Evolutionary conservation across 2,329 filamentous ascomycete genomes (phyloP).

Genomic region (Xylaria sp.): DNA sequence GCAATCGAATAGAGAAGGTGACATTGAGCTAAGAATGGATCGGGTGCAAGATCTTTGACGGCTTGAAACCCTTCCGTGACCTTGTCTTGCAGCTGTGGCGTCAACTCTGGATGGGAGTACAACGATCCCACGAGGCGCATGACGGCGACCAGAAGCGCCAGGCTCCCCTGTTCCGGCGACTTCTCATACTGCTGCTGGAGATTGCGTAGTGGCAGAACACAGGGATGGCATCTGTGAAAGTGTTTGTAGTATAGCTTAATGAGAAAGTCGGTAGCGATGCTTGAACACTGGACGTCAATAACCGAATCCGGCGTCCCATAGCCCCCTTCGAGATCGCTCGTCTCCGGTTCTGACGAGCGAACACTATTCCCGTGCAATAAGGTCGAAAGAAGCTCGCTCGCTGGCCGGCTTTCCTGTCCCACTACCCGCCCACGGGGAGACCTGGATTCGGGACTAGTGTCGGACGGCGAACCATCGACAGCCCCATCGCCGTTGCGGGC

Average conservation of each 20-base stretch:
- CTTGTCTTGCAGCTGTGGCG: conserved; percentile 29
- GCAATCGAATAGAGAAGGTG: conserved; percentile 38
- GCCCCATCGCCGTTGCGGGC: conserved; percentile 16
- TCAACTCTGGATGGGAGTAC: conserved; percentile 30
- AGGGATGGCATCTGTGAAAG: conserved; percentile 39
- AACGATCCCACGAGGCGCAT: conserved; percentile 38
- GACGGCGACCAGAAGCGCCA: conserved; percentile 32
- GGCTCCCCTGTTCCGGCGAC: conserved; percentile 13
- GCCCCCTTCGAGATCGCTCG: conserved; percentile 9
- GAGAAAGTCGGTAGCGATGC: conserved; percentile 31
- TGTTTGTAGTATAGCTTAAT: conserved; percentile 37
- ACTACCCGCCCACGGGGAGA: conserved; percentile 14
- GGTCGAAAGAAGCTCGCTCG: not conserved
- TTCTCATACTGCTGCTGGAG: conserved; percentile 30
- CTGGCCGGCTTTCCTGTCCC: conserved; percentile 3
- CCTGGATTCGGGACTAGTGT: conserved; percentile 28
- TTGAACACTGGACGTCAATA: conserved; percentile 29
- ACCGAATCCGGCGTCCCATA: conserved; percentile 13
- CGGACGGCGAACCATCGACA: conserved; percentile 27
- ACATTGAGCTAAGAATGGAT: conserved; percentile 36
- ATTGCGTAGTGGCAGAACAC: conserved; percentile 27
- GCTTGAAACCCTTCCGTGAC: conserved; percentile 31
- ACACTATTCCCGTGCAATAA: conserved; percentile 6
- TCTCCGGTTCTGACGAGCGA: conserved; percentile 27
- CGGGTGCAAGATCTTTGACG: conserved; percentile 19